Base-by-base conservation (phyloP, 2,329 filamentous ascomycete genomes). In the Metarhizium brunneum region DNA sequence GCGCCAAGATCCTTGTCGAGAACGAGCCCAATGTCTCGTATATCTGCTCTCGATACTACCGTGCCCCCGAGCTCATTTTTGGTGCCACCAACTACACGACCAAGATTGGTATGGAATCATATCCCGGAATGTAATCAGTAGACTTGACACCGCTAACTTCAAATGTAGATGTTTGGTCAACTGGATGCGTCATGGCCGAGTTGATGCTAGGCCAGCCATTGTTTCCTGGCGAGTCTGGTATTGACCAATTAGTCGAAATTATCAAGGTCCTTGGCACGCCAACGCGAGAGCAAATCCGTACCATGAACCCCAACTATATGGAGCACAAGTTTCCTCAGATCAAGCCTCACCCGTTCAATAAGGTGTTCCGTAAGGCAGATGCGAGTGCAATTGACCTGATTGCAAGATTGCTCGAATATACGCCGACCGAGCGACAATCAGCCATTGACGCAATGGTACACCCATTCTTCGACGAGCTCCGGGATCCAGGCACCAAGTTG, bases 291-390 rank as follows among this genome's bases (percentile, higher is more conserved):
- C 94, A 99, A 74, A 99, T 99, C 68, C 89, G 94, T 64, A 99
- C 94, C 62, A 99, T 99, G 94, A 99, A 99, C 74, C 94, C 94
- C 57, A 99, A 99, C 75, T 99, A 99, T 75, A 99, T 99, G 94
- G 94, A 99, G 77, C 94, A 99, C 78, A 97, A 97, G 78, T 99
- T 99, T 75, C 94, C 94, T 50, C 94, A 99, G 74, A 99, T 99
- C 78, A 99, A 99, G 79, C 94, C 94, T 57, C 94, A 99, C 69
- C 94, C 94, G 32, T 99, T 99, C 80, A 95, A 88, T 77, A 97
- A 97, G 83, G 94, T 99, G 55, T 97, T 99, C 83, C 87, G 94
- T 64, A 96, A 95, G 82, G 94, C 94, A 56, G 90, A 96, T 63
- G 81, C 85, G 36, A 92, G 90, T 66, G 92, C 94, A 43, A 95